Base-by-base conservation (phyloP, 352 stramenopile species). In the Globisporangium uncinulatum region DNA sequence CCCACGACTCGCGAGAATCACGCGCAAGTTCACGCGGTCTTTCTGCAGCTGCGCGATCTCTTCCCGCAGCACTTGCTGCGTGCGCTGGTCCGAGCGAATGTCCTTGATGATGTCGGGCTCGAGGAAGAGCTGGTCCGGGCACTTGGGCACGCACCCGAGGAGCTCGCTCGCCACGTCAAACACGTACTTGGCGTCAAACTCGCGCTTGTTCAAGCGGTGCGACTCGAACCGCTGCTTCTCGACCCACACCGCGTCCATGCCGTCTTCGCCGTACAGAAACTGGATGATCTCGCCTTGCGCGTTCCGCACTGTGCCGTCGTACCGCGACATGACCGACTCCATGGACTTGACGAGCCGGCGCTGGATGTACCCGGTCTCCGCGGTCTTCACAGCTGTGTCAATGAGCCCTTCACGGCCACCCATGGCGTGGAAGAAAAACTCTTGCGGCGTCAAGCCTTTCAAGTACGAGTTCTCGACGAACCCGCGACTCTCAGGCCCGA, bases 341-440 rank as follows among this genome's bases (percentile, higher is more conserved):
- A 99, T 98, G 21, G 96, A 96, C 77, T 99, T 99, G 15, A 99
- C 97, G n/a, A 99, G 80, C 66, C 97, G 93, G 50, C 97, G 96
- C 74, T 99, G 97, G 66, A 99, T 99, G 69, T 99, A 99, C 41
- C 97, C 97, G 29, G 97, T 99, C 66, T 99, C 94, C 39, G 97
- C 95, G 8, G 97, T 99, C 80, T 99, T 99, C 65, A 98, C 97
- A 29, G 98, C 98, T 17, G 98, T 99, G 92, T 99, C 98, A 77
- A 99, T 99, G 52, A 98, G 78, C 91, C 95, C 98, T 90, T 99
- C 97, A 69, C 96, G 92, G 79, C 96, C 96, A 88, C 96, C 96
- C 97, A 99, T 99, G 21, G 97, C 97, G 81, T 99, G 97, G 70
- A 99, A 99, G 72, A 99, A 99, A 68, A 99, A 99, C 75, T 99